Conservation (phyloP, 1,284 basidiomycete species). For the Athelia sp. region DNA sequence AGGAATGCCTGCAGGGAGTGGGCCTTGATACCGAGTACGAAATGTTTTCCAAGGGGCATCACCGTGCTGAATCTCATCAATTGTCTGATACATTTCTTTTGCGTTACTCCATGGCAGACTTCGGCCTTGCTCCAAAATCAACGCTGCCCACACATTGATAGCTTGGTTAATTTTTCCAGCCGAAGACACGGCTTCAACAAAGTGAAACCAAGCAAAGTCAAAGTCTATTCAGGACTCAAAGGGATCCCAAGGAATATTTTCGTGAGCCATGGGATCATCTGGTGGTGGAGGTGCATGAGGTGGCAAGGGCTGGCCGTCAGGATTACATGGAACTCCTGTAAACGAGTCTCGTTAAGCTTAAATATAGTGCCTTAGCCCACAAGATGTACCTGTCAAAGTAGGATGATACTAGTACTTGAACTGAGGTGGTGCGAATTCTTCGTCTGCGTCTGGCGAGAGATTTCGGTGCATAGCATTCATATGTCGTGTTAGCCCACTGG, state of each 20-base stretch:
- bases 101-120: constrained; percentile 10
- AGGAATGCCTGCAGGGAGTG: constrained; percentile 4
- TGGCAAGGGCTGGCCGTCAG: not conserved
- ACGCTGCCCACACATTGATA: constrained; percentile 13
- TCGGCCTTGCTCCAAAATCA: constrained; percentile 4
- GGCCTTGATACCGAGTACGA: constrained; percentile 11
- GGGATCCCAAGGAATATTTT: constrained; percentile 9
- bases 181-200: constrained; percentile 8
- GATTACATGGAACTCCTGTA: not conserved
- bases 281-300: constrained; percentile 5
- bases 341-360: not conserved
- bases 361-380: not conserved
- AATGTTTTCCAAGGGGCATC: constrained; percentile 11
- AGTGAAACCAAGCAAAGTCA: constrained; percentile 12
- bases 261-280: not conserved
- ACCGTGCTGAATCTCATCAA: constrained; percentile 14
- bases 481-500: not conserved
- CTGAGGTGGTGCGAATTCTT: not conserved
- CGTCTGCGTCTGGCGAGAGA: not conserved
- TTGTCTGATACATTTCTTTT: constrained; percentile 14
- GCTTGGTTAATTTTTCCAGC: constrained; percentile 6
- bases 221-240: constrained; percentile 11
- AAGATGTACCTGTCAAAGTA: not conserved
- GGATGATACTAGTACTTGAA: not conserved
- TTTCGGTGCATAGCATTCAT: not conserved